Percentiles rank a stretch among this genome's conserved stretches.
Conservation (phyloP, 2,329 filamentous ascomycete species). For the Chrysosporium keratinophilum region DNA sequence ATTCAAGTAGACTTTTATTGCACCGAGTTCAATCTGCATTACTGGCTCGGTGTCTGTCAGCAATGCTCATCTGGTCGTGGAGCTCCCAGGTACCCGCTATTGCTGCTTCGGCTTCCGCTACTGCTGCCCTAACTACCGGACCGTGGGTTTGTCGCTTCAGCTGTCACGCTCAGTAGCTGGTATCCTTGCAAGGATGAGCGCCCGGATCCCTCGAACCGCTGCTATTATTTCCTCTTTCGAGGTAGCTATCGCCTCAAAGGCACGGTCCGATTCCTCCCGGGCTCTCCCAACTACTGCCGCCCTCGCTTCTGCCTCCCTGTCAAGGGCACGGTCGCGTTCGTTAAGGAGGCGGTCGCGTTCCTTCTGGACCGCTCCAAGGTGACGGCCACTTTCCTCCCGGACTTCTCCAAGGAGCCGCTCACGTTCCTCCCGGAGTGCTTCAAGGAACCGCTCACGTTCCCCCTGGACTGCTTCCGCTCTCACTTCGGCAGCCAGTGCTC, state of each 20-base stretch:
- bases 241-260: background rate
- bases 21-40: background rate
- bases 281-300: background rate
- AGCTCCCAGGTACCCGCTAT: background rate
- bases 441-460: background rate
- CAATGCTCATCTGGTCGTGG: background rate
- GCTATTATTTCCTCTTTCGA: background rate
- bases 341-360: background rate
- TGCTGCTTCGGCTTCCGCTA: background rate
- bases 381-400: too few relatives aligned
- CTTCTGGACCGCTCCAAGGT: too few relatives aligned
- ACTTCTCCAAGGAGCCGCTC: background rate
- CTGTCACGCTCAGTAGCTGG: background rate
- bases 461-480: background rate
- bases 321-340: background rate
- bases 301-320: background rate
- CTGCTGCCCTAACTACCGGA: background rate
- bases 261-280: background rate
- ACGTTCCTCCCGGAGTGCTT: background rate
- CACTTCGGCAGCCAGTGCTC: background rate
- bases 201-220: background rate
- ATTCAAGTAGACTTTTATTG: background rate
- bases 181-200: background rate
- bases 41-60: background rate
- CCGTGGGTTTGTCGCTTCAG: background rate